These are phyloP conservation scores for Bolboschoenus planiculmis DNA, from an alignment of 176 grass and related monocot genomes.

Conservation along the genomic window DNA sequence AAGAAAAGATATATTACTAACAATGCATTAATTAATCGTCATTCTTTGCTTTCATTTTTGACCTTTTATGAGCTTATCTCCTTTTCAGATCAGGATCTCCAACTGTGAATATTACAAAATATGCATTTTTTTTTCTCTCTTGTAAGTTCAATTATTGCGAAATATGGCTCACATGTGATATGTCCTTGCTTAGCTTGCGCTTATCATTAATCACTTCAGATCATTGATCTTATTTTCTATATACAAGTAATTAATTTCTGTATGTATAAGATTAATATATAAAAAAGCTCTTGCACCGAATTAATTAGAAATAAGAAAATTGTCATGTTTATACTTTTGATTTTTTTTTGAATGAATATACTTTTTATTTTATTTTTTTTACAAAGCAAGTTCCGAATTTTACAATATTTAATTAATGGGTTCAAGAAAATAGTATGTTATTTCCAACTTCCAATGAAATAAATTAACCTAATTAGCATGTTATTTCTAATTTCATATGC, in stretches of 20 bases:
- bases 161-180: too few relatives aligned
- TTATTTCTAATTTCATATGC: neutral
- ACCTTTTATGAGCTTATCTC: neutral
- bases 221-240: neutral
- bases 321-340: neutral
- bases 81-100: neutral
- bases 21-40: too few relatives aligned
- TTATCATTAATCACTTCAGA: neutral
- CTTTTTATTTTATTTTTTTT: too few relatives aligned
- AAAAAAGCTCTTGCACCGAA: too few relatives aligned
- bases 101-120: neutral
- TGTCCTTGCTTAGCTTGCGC: neutral
- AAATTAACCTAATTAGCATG: too few relatives aligned
- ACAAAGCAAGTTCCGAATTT: neutral
- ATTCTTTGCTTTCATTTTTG: neutral
- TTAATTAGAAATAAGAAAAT: too few relatives aligned
- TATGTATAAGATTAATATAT: too few relatives aligned
- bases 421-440: too few relatives aligned
- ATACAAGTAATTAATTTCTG: neutral
- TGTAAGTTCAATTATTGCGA: neutral
- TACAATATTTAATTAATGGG: neutral
- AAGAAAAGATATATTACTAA: too few relatives aligned
- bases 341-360: too few relatives aligned
- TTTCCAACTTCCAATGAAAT: too few relatives aligned
- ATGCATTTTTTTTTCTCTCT: neutral